Evolutionary conservation across 495 filamentous ascomycete genomes (phyloP).

Genomic region (Astrothelium macrocarpum): DNA sequence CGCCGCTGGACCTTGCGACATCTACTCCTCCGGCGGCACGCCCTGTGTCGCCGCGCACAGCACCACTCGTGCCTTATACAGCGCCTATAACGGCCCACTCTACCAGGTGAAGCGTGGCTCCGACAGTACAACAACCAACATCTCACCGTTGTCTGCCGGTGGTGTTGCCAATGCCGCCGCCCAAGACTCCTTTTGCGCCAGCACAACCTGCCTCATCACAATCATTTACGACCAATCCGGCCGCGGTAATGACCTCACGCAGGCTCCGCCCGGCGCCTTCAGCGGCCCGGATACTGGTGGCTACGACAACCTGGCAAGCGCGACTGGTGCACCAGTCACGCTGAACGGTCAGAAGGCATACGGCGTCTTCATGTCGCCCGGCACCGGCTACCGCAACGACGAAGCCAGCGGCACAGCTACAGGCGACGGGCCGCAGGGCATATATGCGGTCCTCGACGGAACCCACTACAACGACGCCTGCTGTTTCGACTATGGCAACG

Average conservation of each 20-base stretch:
- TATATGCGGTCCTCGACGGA: conserved; percentile 52
- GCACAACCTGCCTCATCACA: conserved; percentile 48
- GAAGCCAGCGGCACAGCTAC: conserved; percentile 39
- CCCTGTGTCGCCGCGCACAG: conserved; percentile 51
- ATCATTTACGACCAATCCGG: conserved; percentile 54
- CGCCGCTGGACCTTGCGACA: conserved; percentile 45
- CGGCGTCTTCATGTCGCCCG: conserved; percentile 46
- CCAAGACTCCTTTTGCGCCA: conserved; percentile 48
- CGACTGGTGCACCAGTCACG: conserved; percentile 48
- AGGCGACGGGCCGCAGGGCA: conserved; percentile 45
- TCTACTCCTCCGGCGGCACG: conserved; percentile 43
- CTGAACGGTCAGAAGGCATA: conserved; percentile 50
- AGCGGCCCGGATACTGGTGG: conserved; percentile 43
- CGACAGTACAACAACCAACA: conserved; percentile 38
- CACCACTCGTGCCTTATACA: conserved; percentile 51
- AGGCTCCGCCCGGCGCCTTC: conserved; percentile 46
- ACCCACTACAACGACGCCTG: conserved; percentile 49
- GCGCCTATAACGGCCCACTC: conserved; percentile 39
- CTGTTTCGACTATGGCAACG: conserved; percentile 56
- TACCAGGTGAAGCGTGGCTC: conserved; percentile 48
- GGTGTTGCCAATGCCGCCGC: conserved; percentile 47
- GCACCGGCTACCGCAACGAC: conserved; percentile 47
- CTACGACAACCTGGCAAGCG: conserved; percentile 46
- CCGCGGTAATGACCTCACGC: conserved; percentile 47
- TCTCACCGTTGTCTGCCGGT: conserved; percentile 41